Conservation (phyloP, 2,329 filamentous ascomycete genomes). For the Xylariaceae sp. region DNA sequence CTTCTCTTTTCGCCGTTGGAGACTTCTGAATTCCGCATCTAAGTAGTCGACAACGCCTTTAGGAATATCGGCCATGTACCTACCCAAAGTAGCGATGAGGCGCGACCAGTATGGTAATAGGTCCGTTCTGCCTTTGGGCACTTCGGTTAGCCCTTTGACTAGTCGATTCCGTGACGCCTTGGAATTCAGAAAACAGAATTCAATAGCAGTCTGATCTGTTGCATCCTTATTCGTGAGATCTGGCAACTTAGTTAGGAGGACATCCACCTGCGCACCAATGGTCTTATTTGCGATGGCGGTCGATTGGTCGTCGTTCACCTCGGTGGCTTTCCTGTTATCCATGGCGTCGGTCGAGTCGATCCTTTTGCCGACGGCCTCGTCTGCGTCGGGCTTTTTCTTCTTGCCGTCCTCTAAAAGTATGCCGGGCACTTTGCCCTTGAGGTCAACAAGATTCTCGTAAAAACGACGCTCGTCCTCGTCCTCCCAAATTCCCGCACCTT, state of each 20-base stretch:
- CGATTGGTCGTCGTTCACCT: constrained; percentile 71
- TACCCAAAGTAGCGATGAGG: constrained; percentile 85
- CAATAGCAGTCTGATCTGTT: constrained; percentile 87
- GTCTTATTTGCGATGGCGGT: constrained; percentile 97
- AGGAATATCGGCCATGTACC: constrained; percentile 91
- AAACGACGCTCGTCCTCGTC: constrained; percentile 97
- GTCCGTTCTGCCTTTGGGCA: constrained; percentile 90
- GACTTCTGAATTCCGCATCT: constrained; percentile 92
- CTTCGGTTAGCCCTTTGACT: constrained; percentile 87
- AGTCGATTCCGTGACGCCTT: constrained; percentile 95
- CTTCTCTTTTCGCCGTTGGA: constrained; percentile 95
- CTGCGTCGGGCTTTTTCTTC: constrained; percentile 81
- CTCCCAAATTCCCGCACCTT: constrained; percentile 95
- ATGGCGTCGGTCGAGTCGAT: constrained; percentile 50
- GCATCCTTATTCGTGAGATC: constrained; percentile 88
- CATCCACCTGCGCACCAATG: constrained; percentile 93
- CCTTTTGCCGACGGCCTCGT: constrained; percentile 80
- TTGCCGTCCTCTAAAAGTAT: constrained; percentile 91
- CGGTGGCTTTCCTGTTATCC: constrained; percentile 48
- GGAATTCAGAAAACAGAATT: constrained; percentile 97
- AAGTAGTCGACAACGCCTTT: constrained; percentile 88
- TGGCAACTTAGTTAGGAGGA: constrained; percentile 78
- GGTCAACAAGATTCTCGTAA: constrained; percentile 92
- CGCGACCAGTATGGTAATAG: constrained; percentile 88
- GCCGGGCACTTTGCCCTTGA: constrained; percentile 91